Evolutionary conservation across 148 eudicot genomes (phyloP), one percentile per base, ranked within the genome.

Genomic region (Rhododendron henanense): DNA sequence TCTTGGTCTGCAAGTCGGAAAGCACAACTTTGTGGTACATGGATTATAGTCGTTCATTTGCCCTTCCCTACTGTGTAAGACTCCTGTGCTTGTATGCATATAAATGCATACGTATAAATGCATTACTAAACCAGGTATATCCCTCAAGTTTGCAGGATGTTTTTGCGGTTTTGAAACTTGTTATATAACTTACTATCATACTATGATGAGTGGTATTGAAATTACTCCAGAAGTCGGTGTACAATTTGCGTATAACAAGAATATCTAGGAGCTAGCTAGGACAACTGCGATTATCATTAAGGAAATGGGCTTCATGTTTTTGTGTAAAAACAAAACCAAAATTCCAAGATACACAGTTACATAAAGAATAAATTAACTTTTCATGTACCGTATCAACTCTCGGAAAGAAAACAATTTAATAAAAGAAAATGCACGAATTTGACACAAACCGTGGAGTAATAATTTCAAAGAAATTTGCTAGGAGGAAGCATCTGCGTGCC

Each of bases 341-440:
- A 14, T 31, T 59, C n/a, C 21, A 75, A 78, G 57, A 84, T 41
- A 19, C 63, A 75, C 73, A 37, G 25, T 59, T 41, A 33, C 65
- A 63, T 45, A 59, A 77, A 44, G 31, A 41, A 61, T 44, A 19
- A 5, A 50, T 41, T 5, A 41, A 41, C 44, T 41, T 41, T 41
- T 41, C 44, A 41, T 41, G 44, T 41, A 41, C 6, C 6, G 6
- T 5, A 41, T 41, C 44, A 41, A 41, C 6, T 39, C 44, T 39
- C 6, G 44, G 80, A 61, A 86, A 75, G 71, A 19, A 45, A 33
- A 8, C 23, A 57, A 76, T 47, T 55, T 67, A 25, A 28, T 0
- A 28, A 31, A 71, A 76, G 37, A 73, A 51, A 73, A 76, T 61
- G 37, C 48, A 82, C 83, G 61, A 77, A 87, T 86, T 47, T 83